These are phyloP conservation scores for Aspergillus sp. DNA, from an alignment of 2,329 filamentous ascomycete species.

Conservation along the genomic window DNA sequence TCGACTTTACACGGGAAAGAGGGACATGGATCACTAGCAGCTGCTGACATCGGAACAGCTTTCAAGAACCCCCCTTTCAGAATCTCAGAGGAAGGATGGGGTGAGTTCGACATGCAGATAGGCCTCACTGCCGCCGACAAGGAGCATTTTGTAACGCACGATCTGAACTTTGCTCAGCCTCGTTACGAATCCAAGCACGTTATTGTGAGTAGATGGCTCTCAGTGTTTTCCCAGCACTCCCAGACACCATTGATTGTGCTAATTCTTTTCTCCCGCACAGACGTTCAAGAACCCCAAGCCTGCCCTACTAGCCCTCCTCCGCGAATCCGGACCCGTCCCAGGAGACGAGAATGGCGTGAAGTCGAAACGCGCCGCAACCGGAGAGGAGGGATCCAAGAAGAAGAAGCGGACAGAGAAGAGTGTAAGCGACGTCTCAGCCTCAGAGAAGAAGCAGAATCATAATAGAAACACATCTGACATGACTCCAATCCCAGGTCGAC, in stretches of 20 bases:
- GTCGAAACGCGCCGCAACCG: conserved; percentile 60
- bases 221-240: neutral
- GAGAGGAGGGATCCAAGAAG: conserved; percentile 71
- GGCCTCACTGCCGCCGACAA: conserved; percentile 82
- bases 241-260: neutral
- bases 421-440: conserved; percentile 36
- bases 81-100: conserved; percentile 95
- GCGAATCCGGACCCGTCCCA: conserved; percentile 82
- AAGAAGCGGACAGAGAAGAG: conserved; percentile 68
- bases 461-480: neutral
- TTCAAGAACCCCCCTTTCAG: conserved; percentile 84
- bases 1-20: neutral
- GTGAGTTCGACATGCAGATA: conserved; percentile 95
- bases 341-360: conserved; percentile 67
- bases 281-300: conserved; percentile 92
- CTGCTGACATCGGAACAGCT: conserved; percentile 50
- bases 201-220: conserved; percentile 54
- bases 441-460: neutral
- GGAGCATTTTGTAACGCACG: conserved; percentile 79
- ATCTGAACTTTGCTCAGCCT: conserved; percentile 83
- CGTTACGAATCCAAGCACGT: conserved; percentile 81
- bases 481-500: conserved; percentile 58
- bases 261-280: conserved; percentile 38
- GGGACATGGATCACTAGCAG: neutral
- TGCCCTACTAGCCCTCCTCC: conserved; percentile 74